A percentile compares a stretch with the other conserved stretches of the same genome.
Evolutionary conservation across 495 filamentous ascomycete species (phyloP).

Genomic region (Paragyromitra xinjiangensis): DNA sequence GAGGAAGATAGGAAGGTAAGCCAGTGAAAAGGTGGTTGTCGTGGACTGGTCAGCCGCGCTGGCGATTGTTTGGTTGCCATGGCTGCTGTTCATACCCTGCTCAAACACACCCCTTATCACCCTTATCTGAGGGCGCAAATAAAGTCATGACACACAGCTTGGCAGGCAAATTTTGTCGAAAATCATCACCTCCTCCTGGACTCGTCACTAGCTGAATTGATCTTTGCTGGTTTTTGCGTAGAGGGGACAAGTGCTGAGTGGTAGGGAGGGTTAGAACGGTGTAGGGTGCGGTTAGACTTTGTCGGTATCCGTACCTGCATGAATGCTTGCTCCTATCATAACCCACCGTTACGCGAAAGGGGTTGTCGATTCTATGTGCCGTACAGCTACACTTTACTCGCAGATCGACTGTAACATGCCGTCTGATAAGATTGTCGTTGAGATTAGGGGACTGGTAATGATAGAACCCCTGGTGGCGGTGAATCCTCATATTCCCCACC

Average conservation of each 20-base stretch:
- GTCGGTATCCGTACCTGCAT: constrained; percentile 14
- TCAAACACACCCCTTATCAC: constrained; percentile 14
- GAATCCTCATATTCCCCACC: neutral
- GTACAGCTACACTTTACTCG: neutral
- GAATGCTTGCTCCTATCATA: neutral
- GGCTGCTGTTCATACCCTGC: constrained; percentile 3
- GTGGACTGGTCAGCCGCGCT: constrained; percentile 1
- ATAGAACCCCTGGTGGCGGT: neutral
- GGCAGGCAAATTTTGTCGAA: neutral
- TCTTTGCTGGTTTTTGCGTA: too few relatives aligned
- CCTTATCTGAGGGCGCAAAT: constrained; percentile 18
- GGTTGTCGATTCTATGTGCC: neutral
- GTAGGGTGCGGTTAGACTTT: constrained; percentile 3
- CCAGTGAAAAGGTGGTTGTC: neutral
- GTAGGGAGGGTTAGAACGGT: neutral
- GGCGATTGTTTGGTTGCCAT: neutral
- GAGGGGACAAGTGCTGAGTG: neutral
- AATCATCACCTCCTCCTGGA: neutral
- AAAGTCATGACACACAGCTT: constrained; percentile 13
- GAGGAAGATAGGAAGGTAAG: neutral
- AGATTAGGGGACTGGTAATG: neutral
- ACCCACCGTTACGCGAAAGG: constrained; percentile 2
- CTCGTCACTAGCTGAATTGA: too few relatives aligned
- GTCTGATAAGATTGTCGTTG: neutral
- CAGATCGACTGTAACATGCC: neutral